A percentile compares a stretch with the other conserved stretches of the same genome.
phyloP scores from a whole-genome alignment of 2,329 filamentous ascomycete species.

The Herpomyces periplanetae region DNA sequence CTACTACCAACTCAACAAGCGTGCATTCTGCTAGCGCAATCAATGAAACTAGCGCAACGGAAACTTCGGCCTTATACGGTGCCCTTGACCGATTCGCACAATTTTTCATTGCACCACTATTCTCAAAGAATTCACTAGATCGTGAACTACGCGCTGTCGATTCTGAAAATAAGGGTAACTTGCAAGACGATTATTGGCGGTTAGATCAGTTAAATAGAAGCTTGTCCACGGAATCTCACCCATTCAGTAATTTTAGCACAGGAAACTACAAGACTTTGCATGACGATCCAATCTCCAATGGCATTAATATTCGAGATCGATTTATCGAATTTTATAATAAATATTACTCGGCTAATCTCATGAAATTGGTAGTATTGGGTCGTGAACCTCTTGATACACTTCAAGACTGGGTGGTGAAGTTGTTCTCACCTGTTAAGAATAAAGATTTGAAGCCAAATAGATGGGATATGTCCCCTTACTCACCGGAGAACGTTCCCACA shows the following conservation, averaged over 20 bases:
- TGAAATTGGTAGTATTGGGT: conserved; percentile 63
- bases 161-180: conserved; percentile 88
- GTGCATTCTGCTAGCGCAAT: too few species aligned
- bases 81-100: conserved; percentile 68
- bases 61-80: conserved; percentile 25
- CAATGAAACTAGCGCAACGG: conserved; percentile 5
- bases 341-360: conserved; percentile 66
- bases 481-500: conserved; percentile 18
- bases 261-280: conserved; percentile 58
- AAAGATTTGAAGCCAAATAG: conserved; percentile 29
- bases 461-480: conserved; percentile 20
- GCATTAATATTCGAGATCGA: conserved; percentile 49
- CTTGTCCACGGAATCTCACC: conserved; percentile 50
- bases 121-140: conserved; percentile 45
- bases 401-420: conserved; percentile 41
- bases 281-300: conserved; percentile 32
- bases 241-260: conserved; percentile 65
- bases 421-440: conserved; percentile 45
- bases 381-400: conserved; percentile 42
- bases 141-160: conserved; percentile 60
- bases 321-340: conserved; percentile 70
- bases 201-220: conserved; percentile 57
- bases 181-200: conserved; percentile 63
- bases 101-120: conserved; percentile 64
- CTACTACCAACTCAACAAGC: conserved; percentile 3